These are phyloP conservation scores for Oenanthe javanica DNA, from an alignment of 140 eudicot genomes.

Conservation along the genomic window DNA sequence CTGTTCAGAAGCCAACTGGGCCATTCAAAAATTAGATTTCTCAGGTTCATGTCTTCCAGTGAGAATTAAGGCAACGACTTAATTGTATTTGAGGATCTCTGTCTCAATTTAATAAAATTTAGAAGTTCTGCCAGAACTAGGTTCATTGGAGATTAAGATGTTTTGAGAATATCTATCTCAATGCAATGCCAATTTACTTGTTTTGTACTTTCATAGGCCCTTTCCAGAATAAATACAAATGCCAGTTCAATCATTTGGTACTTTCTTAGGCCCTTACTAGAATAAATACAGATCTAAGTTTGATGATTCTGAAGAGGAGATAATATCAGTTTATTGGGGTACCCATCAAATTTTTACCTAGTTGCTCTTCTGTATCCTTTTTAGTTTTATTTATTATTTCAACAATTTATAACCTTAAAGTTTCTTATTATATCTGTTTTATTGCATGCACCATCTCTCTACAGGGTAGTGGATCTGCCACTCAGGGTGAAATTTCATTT, in stretches of 20 bases:
- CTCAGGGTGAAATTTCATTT: constrained; percentile 91
- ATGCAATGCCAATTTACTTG: too few species aligned
- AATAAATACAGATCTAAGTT: neutral
- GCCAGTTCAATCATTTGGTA: neutral
- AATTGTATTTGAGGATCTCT: neutral
- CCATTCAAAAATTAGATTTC: neutral
- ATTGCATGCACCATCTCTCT: neutral
- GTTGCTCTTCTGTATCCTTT: too few species aligned
- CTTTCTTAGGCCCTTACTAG: neutral
- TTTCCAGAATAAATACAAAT: neutral
- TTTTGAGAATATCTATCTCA: neutral
- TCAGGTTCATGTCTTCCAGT: neutral
- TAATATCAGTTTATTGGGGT: neutral
- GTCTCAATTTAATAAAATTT: neutral
- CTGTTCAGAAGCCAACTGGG: neutral
- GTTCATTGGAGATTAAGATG: neutral
- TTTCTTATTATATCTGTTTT: neutral
- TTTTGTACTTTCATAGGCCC: neutral
- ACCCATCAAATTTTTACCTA: neutral
- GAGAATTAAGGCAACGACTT: neutral
- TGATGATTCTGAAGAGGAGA: neutral
- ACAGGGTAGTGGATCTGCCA: constrained; percentile 85
- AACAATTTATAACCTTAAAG: too few species aligned
- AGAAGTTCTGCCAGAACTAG: neutral
- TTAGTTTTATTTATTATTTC: too few species aligned